Evolutionary conservation across 805 yeast genomes (phyloP), one percentile per base, ranked within the genome.

Genomic region (Cyberlindnera mrakii): DNA sequence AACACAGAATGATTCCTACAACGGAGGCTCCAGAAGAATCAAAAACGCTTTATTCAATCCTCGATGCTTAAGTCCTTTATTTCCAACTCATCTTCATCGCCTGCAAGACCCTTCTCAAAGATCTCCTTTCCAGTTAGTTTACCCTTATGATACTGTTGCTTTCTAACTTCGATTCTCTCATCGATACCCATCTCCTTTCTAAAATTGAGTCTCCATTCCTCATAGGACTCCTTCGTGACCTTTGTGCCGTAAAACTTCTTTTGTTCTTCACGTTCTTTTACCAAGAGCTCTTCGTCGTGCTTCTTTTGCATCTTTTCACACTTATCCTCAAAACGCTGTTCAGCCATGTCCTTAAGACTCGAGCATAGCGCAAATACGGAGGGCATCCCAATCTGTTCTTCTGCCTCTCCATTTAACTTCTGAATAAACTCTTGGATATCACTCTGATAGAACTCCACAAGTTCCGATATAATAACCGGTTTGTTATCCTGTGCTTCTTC

Each of bases 211-310:
- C 96, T 72, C 99, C 99, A 91, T 37, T 62, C 70, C 2, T 60
- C 58, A 60, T 77, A 91, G n/a, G 82, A 71, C 52, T 85, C 95
- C 14, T 63, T 65, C 2, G 97, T 91, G 6, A 91, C 96, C 42
- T 84, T 77, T 1, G 98, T 93, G 30, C 99, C 99, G 33, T 72
- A 70, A 65, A 91, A 91, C 64, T 93, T 93, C 61, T 82, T 82
- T 60, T 88, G 95, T 59, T 89, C 96, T 62, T 82, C 82, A 53
- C 70, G 73, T 60, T 93, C 98, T 49, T 78, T 78, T 18, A 71
- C 80, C 40, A 72, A 66, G 16, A 84, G 64, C 48, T 73, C 75
- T 40, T 71, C 68, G 48, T 86, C 88, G 51, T 80, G 74, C 48
- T 65, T 63, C 43, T 72, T 71, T 54, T 86, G 90, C 31, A 67